A percentile compares a stretch with the other conserved stretches of the same genome.
phyloP scores from a whole-genome alignment of 768 basidiomycete species.

The Peribolospora baueri region DNA sequence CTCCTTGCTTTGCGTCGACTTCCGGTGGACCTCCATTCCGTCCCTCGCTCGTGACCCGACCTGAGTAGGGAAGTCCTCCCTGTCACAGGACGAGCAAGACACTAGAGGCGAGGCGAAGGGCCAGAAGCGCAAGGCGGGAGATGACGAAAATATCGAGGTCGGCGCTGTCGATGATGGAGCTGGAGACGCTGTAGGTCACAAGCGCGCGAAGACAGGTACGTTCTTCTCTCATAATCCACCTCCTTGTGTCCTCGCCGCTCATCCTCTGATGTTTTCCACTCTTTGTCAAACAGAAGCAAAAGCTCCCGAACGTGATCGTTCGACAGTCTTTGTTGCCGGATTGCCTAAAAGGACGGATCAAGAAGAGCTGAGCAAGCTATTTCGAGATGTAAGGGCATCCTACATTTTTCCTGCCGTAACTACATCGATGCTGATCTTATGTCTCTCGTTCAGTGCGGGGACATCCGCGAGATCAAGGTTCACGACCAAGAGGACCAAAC shows the following conservation, averaged over 20 bases:
- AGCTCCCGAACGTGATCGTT: slow-evolving; percentile 94
- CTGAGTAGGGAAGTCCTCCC: too few relatives aligned
- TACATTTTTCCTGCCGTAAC: too few relatives aligned
- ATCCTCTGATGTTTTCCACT: too few relatives aligned
- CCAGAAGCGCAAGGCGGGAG: slow-evolving; percentile 14
- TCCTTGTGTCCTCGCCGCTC: too few relatives aligned
- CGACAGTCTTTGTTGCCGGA: slow-evolving; percentile 65
- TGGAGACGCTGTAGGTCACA: slow-evolving; percentile 2
- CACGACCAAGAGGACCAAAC: slow-evolving; percentile 32
- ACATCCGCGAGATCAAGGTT: slow-evolving; percentile 63
- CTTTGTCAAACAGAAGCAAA: too few relatives aligned
- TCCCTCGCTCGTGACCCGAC: too few relatives aligned
- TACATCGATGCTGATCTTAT: background rate
- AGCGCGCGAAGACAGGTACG: too few relatives aligned
- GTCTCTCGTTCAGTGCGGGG: slow-evolving; percentile 43
- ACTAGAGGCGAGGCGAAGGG: background rate
- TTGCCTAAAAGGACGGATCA: slow-evolving; percentile 36
- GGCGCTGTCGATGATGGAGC: slow-evolving; percentile 9
- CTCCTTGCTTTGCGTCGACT: too few relatives aligned
- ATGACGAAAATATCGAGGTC: slow-evolving; percentile 13
- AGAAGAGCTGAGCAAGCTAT: slow-evolving; percentile 40
- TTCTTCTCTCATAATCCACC: too few relatives aligned
- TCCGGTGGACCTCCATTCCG: too few relatives aligned
- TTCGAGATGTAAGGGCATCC: slow-evolving; percentile 51
- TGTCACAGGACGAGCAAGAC: slow-evolving; percentile 20